Conservation (phyloP, 2,329 filamentous ascomycete species). For the Ceratocystis lukuohia region DNA sequence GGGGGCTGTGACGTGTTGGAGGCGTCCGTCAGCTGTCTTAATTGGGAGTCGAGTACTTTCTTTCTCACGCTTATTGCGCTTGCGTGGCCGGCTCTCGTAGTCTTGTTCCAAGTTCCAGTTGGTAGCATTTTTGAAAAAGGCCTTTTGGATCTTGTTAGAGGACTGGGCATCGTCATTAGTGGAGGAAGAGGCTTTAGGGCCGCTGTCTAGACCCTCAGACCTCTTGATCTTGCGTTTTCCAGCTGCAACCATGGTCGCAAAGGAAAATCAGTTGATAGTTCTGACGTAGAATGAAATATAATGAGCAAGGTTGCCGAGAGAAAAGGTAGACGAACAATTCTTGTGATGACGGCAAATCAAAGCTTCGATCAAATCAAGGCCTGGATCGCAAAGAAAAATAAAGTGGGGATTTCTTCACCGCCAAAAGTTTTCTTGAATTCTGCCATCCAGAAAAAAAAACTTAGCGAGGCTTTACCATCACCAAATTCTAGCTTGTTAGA, state of each 20-base stretch:
- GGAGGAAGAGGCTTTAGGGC: not conserved
- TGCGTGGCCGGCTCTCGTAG: conserved; percentile 70
- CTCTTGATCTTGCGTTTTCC: conserved; percentile 17
- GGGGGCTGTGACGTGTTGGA: conserved; percentile 47
- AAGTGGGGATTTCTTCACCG: conserved; percentile 21
- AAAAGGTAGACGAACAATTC: not conserved
- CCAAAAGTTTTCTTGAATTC: conserved; percentile 24
- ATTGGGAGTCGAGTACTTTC: conserved; percentile 71
- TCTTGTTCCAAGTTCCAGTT: conserved; percentile 87
- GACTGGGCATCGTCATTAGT: conserved; percentile 15
- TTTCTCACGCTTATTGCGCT: conserved; percentile 57
- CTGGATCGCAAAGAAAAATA: conserved; percentile 18
- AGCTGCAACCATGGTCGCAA: conserved; percentile 12
- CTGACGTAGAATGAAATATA: not conserved
- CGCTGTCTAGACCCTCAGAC: conserved; percentile 8
- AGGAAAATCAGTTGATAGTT: not conserved
- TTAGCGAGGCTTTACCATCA: conserved; percentile 9
- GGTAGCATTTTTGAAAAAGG: conserved; percentile 60
- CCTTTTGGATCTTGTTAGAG: conserved; percentile 38
- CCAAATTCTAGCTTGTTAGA: conserved; percentile 13
- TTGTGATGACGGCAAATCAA: not conserved
- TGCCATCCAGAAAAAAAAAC: conserved; percentile 21
- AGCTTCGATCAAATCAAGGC: not conserved
- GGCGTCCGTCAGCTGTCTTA: conserved; percentile 64
- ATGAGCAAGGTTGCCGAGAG: not conserved